Evolutionary conservation across 371 early-diverging fungal genomes (phyloP), one percentile per base, ranked within the genome.

Genomic region (Apophysomyces sp.): DNA sequence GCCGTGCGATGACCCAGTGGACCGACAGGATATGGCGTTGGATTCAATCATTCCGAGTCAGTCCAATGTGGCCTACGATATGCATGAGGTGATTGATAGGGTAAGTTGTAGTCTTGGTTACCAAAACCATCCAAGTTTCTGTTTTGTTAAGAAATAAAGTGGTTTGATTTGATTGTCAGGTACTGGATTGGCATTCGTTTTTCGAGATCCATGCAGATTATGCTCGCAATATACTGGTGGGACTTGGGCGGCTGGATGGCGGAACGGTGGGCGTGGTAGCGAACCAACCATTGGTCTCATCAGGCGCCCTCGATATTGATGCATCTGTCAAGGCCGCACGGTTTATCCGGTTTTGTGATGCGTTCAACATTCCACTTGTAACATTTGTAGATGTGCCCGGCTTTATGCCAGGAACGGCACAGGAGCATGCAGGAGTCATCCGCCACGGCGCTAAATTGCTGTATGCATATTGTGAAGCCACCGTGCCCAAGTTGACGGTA

Each of bases 381-480:
- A 96, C 97, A 0, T 83, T 98, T 57, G 98, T 98, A n/a, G 98
- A 98, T 68, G 98, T 98, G 4, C 98, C 98, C 39, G 98, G 98
- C 8, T 98, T 98, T 81, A 76, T 98, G 63, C 98, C 98, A 13
- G 98, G 98, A 30, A 93, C 93, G 21, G 83, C 87, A 11, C 98
- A 98, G 74, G 98, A 98, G 76, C 96, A 98, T 77, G 88, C 87
- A 51, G 98, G 98, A 39, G 96, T 98, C 61, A 98, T 98, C 67
- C 86, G 96, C n/a, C 92, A 98, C 72, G 98, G 98, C 51, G 98
- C 98, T 39, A 98, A 98, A 75, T 82, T 98, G 8, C 76, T 98
- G 31, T 96, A 95, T 69, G 98, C 98, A 27, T 98, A 94, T 66
- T 94, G 95, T 40, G 98, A 98, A 77, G 97, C 97, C 12, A 98